Conservation (phyloP, 2,329 filamentous ascomycete species). For the Colletotrichum endophyticum region DNA sequence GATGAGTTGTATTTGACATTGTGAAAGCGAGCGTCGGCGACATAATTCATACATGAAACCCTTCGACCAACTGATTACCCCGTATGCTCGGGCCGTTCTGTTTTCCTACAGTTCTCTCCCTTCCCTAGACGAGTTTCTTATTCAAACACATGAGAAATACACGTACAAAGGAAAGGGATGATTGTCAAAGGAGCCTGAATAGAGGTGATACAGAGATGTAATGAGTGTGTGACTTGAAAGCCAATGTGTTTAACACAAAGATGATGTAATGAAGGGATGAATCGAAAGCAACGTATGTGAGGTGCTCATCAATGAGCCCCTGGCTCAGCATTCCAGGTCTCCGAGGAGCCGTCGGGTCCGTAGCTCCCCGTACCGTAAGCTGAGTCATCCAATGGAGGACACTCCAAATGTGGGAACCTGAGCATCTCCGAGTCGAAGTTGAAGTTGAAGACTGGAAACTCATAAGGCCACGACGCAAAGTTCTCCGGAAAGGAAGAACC, state of each 20-base stretch:
- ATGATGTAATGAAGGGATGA: background rate
- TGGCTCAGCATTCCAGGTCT: background rate
- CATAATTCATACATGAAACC: background rate
- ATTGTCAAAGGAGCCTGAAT: background rate
- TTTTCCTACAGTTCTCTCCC: too few species aligned
- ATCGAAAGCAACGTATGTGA: background rate
- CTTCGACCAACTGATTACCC: background rate
- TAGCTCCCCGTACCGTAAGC: background rate
- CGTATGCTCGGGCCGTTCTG: too few species aligned
- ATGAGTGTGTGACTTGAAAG: background rate
- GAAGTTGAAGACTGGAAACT: background rate
- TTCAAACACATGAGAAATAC: background rate
- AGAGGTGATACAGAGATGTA: background rate
- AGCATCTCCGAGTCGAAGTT: background rate
- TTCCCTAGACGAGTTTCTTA: too few species aligned
- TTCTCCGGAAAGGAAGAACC: too few species aligned
- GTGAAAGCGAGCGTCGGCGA: background rate
- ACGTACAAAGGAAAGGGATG: background rate
- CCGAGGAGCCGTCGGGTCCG: background rate
- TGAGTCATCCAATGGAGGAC: too few species aligned
- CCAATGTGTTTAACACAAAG: accelerated
- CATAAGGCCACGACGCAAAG: too few species aligned
- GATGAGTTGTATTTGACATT: accelerated
- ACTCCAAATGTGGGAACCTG: background rate
- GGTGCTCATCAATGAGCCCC: background rate